Evolutionary conservation across 2,329 filamentous ascomycete species (phyloP).

Genomic region (Fusarium globosum): DNA sequence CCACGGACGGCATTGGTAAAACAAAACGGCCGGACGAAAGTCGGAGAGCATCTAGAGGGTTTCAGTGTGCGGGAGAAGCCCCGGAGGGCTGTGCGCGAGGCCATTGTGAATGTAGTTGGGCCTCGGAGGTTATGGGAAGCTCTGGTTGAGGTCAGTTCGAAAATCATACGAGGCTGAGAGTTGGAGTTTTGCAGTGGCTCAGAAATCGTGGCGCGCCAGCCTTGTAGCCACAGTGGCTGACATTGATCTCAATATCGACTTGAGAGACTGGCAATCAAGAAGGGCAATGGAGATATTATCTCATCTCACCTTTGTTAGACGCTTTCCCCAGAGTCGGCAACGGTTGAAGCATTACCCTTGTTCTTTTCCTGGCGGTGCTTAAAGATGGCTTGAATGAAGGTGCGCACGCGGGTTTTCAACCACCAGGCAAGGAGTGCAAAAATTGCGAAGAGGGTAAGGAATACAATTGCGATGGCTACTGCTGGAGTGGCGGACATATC

Average conservation of each 20-base stretch:
- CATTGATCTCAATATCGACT: not conserved
- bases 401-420: conserved; percentile 44
- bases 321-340: conserved; percentile 16
- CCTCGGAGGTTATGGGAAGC: conserved; percentile 19
- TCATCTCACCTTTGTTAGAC: conserved; percentile 25
- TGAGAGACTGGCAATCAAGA: not conserved
- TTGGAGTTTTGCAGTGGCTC: conserved; percentile 43
- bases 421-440: conserved; percentile 47
- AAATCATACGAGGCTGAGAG: conserved; percentile 47
- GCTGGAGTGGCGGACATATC: conserved; percentile 47
- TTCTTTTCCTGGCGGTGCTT: conserved; percentile 30
- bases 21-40: conserved; percentile 45
- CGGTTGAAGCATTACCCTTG: conserved; percentile 7
- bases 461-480: conserved; percentile 47
- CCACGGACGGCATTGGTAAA: conserved; percentile 44
- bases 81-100: conserved; percentile 46
- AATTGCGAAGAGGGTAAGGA: conserved; percentile 48
- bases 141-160: conserved; percentile 38
- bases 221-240: conserved; percentile 43
- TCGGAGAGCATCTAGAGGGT: conserved; percentile 21
- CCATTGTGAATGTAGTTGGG: conserved; percentile 41
- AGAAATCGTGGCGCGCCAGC: conserved; percentile 27
- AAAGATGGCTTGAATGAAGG: conserved; percentile 46
- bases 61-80: conserved; percentile 42
- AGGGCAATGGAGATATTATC: not conserved